Percentiles rank a stretch among this genome's conserved stretches.
Evolutionary conservation across 1,139 yeast species (phyloP).

Genomic region (Tardiomyces digboiensis): DNA sequence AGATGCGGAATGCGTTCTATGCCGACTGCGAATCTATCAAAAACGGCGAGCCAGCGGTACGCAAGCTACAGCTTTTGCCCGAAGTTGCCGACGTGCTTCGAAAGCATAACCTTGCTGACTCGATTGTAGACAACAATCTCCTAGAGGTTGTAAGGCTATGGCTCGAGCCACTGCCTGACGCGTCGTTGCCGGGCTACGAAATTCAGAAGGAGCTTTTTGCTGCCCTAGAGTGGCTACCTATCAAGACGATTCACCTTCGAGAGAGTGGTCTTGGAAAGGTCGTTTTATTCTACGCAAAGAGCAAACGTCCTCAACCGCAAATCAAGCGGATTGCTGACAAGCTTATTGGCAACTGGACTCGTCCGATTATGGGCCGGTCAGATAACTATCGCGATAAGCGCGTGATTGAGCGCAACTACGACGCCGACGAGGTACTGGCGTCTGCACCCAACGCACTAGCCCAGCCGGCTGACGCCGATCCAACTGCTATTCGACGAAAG

Average conservation of each 20-base stretch:
- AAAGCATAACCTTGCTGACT: slow-evolving; percentile 77
- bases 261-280: slow-evolving; percentile 95
- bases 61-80: slow-evolving; percentile 68
- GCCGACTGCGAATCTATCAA: slow-evolving; percentile 75
- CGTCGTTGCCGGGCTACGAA: slow-evolving; percentile 93
- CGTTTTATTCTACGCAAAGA: slow-evolving; percentile 85
- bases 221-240: slow-evolving; percentile 71
- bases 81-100: slow-evolving; percentile 69
- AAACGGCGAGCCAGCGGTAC: slow-evolving; percentile 66
- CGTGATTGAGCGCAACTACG: slow-evolving; percentile 62
- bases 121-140: slow-evolving; percentile 88
- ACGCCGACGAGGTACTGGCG: slow-evolving; percentile 32
- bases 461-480: slow-evolving; percentile 40
- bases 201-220: slow-evolving; percentile 82
- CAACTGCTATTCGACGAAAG: slow-evolving; percentile 76
- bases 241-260: slow-evolving; percentile 89
- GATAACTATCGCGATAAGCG: slow-evolving; percentile 90
- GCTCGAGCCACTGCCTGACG: slow-evolving; percentile 98
- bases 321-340: slow-evolving; percentile 86
- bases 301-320: slow-evolving; percentile 79
- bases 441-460: slow-evolving; percentile 22
- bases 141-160: slow-evolving; percentile 92
- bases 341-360: slow-evolving; percentile 94
- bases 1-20: slow-evolving; percentile 92
- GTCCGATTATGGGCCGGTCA: slow-evolving; percentile 94